Evolutionary conservation across 1,139 yeast genomes (phyloP), one percentile per base, ranked within the genome.

Genomic region (Zhuliangozyma blackwelliae): DNA sequence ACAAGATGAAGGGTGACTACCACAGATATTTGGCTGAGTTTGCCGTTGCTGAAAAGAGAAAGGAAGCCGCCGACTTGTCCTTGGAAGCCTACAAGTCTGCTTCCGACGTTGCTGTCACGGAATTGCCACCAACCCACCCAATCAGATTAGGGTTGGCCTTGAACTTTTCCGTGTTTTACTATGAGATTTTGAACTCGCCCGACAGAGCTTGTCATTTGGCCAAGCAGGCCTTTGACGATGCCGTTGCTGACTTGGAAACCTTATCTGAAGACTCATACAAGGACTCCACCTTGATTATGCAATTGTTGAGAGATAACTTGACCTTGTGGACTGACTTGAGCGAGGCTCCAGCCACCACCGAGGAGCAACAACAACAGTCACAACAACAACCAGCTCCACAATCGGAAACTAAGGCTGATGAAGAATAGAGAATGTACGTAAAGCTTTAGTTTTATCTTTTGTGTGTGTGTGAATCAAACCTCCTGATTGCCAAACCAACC

Each of bases 1-100:
- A 87, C 75, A 92, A 92, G 81, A 92, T 92, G 97, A 90, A 92
- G 77, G 98, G 97, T 73, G 98, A 92, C 68, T 92, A 92, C 77
- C 96, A 90, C 77, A 95, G 98, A 73, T 92, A 92, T 69, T 79
- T 92, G 70, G 97, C 97, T 47, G 98, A 92, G 72, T 92, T 92
- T 59, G 94, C 97, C 47, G 75, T 80, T 51, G 80, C 88, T 50
- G 96, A 88, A 54, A 85, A 86, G 72, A 86, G 97, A 63, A 87
- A 88, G 64, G 89, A 77, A 49, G 95, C 96, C 47, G 95, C 97
- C 39, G 92, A 86, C 57, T 77, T 84, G 52, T 90, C 97, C 33
- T 79, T 89, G 61, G 95, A 88, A 64, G 94, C 97, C 49, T 92
- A 92, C 77, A 86, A 87, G 69, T 67, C 94, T 48, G 98, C 98